A percentile compares a stretch with the other conserved stretches of the same genome.
Conservation (phyloP, 2,329 filamentous ascomycete species). For the Hypoxylon rubiginosum region DNA sequence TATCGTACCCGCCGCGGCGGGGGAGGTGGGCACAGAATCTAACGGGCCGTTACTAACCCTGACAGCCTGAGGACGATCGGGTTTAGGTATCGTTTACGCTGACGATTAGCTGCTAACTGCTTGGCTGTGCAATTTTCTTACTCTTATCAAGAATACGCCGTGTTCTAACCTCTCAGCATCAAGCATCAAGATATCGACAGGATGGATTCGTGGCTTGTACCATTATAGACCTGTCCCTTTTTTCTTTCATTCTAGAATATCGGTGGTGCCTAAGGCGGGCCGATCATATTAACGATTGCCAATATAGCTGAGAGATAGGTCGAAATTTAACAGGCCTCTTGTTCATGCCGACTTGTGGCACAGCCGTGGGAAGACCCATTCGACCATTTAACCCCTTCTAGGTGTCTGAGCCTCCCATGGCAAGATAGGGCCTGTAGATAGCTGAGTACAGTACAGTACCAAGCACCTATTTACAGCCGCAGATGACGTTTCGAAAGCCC, state of each 20-base stretch:
- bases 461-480: neutral
- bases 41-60: conserved; percentile 22
- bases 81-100: conserved; percentile 14
- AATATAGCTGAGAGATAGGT: conserved; percentile 3
- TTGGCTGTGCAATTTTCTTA: neutral
- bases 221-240: neutral
- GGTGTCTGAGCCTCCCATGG: conserved; percentile 26
- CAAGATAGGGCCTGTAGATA: neutral
- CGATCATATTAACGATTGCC: neutral
- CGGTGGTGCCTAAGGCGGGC: conserved; percentile 27
- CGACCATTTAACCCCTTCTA: no score
- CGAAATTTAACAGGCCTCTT: conserved; percentile 10
- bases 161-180: conserved; percentile 4
- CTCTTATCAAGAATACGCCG: neutral
- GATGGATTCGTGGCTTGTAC: conserved; percentile 19
- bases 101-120: neutral
- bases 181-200: neutral
- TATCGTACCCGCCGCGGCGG: neutral
- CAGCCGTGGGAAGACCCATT: conserved; percentile 1
- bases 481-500: conserved; percentile 19
- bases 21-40: conserved; percentile 1
- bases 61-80: conserved; percentile 13
- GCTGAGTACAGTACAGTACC: neutral
- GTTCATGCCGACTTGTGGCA: conserved; percentile 22
- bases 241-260: conserved; percentile 6